Evolutionary conservation across 192 early-diverging fungal species (phyloP).

Genomic region (Coemansia sp.): DNA sequence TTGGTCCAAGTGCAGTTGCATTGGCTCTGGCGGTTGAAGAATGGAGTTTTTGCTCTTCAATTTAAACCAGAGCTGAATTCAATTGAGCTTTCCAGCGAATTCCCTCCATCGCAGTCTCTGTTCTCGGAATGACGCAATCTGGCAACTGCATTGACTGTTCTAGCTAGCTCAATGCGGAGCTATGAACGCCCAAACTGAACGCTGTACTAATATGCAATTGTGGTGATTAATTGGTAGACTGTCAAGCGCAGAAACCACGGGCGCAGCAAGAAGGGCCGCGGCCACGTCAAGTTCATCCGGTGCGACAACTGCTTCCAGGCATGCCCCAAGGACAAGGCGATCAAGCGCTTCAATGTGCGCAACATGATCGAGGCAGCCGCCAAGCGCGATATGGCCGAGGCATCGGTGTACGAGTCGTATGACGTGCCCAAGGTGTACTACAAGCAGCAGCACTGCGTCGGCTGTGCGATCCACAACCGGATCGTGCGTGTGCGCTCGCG

Average conservation of each 20-base stretch:
- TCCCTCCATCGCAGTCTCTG: too few species aligned
- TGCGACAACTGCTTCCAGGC: conserved; percentile 99
- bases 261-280: conserved; percentile 98
- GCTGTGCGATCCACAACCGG: conserved; percentile 91
- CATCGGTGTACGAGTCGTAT: conserved; percentile 94
- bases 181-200: too few species aligned
- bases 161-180: too few species aligned
- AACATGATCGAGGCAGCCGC: conserved; percentile 99
- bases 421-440: conserved; percentile 98
- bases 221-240: conserved; percentile 65
- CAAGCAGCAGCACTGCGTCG: conserved; percentile 96
- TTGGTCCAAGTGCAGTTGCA: too few species aligned
- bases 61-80: too few species aligned
- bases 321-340: conserved; percentile 99
- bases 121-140: too few species aligned
- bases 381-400: conserved; percentile 93
- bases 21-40: too few species aligned
- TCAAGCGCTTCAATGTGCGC: conserved; percentile 98
- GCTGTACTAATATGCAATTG: too few species aligned
- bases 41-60: too few species aligned
- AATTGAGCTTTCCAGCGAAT: too few species aligned
- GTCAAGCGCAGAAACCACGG: conserved; percentile 99
- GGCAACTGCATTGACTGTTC: too few species aligned
- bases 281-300: conserved; percentile 94
- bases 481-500: conserved; percentile 92